Base-by-base conservation (phyloP, 352 stramenopile species). In the Phytophthora pisi region DNA sequence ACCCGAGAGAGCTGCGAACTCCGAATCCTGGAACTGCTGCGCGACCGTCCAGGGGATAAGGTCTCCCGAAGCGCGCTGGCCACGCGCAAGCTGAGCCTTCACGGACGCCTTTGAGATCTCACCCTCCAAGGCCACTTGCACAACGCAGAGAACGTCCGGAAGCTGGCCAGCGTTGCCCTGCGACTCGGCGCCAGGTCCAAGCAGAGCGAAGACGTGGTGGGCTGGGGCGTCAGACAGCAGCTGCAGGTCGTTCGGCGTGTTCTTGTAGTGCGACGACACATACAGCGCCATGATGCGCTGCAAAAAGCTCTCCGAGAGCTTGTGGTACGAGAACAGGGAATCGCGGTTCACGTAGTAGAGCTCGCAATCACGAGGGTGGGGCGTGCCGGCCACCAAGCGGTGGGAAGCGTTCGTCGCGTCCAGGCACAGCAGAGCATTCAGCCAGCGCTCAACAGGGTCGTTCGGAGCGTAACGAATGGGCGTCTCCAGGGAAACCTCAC, bases 251-350 rank as follows among this genome's bases (percentile, higher is more conserved):
- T 99, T 99, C 11, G 98, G 98, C 68, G 97, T 95, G 81, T 99
- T 99, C 76, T 99, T 99, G 92, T 99, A 99, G 83, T 99, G 98
- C 28, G 97, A 98, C 47, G 96, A 96, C 47, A 98, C 98, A 72
- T 99, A 99, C 7, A 99, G 84, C 31, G 90, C 78, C 93, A 98
- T 97, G 57, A 98, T 88, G 31, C 92, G 88, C 70, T 97, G 90
- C 59, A 98, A 57, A 28, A 98, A 97, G 59, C 87, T 95, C 84
- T 99, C 98, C 16, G 94, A 99, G 15, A 99, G 81, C 72, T 97
- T 98, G 88, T 99, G 98, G 82, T 99, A 99, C 56, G 95, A 99
- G 74, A 99, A 99, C 4, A 99, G 83, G 47, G 97, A 96, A 86
- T 99, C 98, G 38, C 98, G 93, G 81, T 99, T 95, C 51, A 99